Conservation (phyloP, 1,139 yeast species). For the Candida sanyaensis region DNA sequence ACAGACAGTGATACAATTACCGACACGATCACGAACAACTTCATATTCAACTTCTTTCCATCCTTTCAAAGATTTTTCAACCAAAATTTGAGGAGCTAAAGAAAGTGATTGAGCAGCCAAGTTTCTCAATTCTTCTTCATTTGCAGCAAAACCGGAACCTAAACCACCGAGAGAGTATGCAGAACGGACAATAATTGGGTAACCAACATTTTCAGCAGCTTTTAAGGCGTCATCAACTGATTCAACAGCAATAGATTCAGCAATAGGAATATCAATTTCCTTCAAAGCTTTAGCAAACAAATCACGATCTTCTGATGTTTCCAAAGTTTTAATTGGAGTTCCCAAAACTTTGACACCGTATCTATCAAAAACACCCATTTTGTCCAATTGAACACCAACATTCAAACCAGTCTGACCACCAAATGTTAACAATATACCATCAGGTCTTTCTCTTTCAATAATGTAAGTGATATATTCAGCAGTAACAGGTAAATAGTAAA, state of each 20-base stretch:
- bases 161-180: conserved; percentile 98
- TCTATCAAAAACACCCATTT: conserved; percentile 90
- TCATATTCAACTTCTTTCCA: conserved; percentile 99
- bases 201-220: conserved; percentile 87
- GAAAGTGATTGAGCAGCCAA: conserved; percentile 56
- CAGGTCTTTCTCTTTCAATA: conserved; percentile 94
- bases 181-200: conserved; percentile 96
- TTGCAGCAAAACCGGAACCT: conserved; percentile 95
- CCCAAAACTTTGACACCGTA: conserved; percentile 94
- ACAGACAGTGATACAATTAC: conserved; percentile 97
- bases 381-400: conserved; percentile 94
- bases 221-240: conserved; percentile 88
- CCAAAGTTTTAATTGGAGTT: conserved; percentile 92
- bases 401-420: conserved; percentile 99
- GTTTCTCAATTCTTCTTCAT: conserved; percentile 63
- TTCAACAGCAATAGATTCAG: conserved; percentile 93
- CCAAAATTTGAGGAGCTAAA: conserved; percentile 93
- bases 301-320: conserved; percentile 97
- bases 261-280: conserved; percentile 92
- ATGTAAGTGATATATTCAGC: conserved; percentile 93
- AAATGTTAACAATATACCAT: conserved; percentile 90
- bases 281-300: conserved; percentile 91
- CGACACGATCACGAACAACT: conserved; percentile 95
- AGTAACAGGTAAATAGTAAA: conserved; percentile 94
- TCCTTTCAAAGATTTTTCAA: conserved; percentile 95